Conservation (phyloP, 1,139 yeast genomes). For the Yamadazyma mexicana region DNA sequence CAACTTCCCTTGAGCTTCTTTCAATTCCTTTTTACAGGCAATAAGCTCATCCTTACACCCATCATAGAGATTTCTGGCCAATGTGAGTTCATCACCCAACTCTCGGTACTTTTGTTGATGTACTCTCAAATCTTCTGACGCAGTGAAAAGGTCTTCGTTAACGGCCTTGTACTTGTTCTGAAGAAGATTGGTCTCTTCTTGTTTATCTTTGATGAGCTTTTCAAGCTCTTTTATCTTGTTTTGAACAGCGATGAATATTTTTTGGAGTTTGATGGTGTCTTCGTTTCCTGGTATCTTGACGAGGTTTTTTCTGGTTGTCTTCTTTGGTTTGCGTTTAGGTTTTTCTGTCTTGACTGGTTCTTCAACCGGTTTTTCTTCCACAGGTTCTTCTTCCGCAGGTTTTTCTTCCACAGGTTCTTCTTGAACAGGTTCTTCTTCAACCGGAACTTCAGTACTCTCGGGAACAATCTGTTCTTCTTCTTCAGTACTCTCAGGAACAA, state of each 20-base stretch:
- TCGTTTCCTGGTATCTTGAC: constrained; percentile 4
- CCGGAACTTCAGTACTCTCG: no score
- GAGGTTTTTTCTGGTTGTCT: not conserved
- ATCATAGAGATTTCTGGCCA: constrained; percentile 5
- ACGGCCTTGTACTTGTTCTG: constrained; percentile 5
- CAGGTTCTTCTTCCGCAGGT: constrained; percentile 2
- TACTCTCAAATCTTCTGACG: not conserved
- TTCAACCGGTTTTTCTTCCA: not conserved
- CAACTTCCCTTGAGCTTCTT: not conserved
- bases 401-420: no score
- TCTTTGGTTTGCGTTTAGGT: constrained; percentile 5
- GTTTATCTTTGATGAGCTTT: constrained; percentile 5
- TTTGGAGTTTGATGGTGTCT: constrained; percentile 8
- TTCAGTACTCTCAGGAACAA: no score
- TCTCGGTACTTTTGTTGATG: constrained; percentile 7
- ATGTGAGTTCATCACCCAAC: constrained; percentile 7
- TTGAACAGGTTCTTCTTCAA: constrained; percentile 1
- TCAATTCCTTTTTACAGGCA: not conserved
- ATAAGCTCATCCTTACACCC: constrained; percentile 3
- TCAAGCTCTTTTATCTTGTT: constrained; percentile 7
- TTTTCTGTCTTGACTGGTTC: constrained; percentile 2
- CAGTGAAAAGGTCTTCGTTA: constrained; percentile 1
- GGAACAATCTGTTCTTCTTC: no score
- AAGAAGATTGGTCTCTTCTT: constrained; percentile 4
- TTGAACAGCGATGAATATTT: constrained; percentile 10